Evolutionary conservation across 2,329 filamentous ascomycete genomes (phyloP).

Genomic region (Verticillium dahliae): DNA sequence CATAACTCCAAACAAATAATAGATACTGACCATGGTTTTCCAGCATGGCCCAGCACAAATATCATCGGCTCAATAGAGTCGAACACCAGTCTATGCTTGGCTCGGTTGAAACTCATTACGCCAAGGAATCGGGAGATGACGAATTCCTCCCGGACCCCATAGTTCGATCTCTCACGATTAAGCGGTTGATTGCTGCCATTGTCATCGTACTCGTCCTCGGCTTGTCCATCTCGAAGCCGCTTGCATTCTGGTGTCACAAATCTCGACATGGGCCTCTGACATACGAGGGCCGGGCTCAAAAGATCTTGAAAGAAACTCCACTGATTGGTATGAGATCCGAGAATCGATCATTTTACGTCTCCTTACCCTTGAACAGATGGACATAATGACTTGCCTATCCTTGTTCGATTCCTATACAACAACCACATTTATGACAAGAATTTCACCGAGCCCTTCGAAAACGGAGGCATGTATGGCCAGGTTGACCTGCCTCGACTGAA

Average conservation of each 20-base stretch:
- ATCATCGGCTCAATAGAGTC: not conserved
- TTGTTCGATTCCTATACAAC: conserved; percentile 57
- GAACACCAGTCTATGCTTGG: not conserved
- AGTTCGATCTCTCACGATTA: not conserved
- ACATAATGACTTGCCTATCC: conserved; percentile 79
- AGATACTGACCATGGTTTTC: too few relatives aligned
- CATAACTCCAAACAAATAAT: too few relatives aligned
- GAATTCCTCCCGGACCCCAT: not conserved
- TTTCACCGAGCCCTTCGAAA: conserved; percentile 69
- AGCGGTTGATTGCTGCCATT: not conserved
- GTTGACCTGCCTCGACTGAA: conserved; percentile 74
- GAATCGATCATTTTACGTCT: not conserved
- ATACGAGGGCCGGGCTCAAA: conserved; percentile 37
- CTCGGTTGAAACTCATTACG: not conserved
- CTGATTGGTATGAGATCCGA: conserved; percentile 36
- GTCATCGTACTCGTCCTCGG: not conserved
- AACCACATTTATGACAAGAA: conserved; percentile 72
- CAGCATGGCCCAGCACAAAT: not conserved
- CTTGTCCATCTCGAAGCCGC: not conserved
- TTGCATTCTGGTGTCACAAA: not conserved
- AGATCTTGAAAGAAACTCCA: conserved; percentile 37
- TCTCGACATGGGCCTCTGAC: conserved; percentile 5
- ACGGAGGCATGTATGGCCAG: conserved; percentile 62
- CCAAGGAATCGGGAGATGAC: not conserved
- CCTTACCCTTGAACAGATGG: conserved; percentile 53